Evolutionary conservation across 345 rosid species (phyloP).

Genomic region (Eucalyptus regnans): DNA sequence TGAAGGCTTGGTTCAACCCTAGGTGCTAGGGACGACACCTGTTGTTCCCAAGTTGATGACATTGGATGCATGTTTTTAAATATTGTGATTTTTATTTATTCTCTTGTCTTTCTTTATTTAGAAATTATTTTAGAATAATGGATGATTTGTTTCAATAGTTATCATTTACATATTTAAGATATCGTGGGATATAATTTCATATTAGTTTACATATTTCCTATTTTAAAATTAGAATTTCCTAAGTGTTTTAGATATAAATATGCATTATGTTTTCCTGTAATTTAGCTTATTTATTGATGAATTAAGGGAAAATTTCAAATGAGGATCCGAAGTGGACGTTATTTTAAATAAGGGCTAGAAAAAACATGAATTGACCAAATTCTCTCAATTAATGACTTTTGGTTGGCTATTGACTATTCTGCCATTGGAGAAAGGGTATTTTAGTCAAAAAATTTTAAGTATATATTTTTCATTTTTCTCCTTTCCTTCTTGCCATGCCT

Average conservation of each 20-base stretch:
- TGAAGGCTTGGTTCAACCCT: not conserved
- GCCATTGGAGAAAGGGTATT: too few species aligned
- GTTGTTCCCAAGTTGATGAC: not conserved
- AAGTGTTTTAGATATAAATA: not conserved
- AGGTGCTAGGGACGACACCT: not conserved
- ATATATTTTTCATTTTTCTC: too few species aligned
- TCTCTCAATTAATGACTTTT: too few species aligned
- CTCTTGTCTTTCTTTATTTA: not conserved
- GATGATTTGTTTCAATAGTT: not conserved
- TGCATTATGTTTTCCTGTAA: not conserved
- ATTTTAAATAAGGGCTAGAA: too few species aligned
- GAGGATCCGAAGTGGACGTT: accelerated
- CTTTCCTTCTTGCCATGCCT: too few species aligned
- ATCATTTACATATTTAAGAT: not conserved
- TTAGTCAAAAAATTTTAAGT: too few species aligned
- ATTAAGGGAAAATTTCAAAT: too few species aligned
- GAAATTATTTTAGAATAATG: not conserved
- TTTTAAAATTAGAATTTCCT: not conserved
- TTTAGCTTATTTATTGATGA: too few species aligned
- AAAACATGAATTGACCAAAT: too few species aligned
- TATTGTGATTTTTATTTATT: not conserved
- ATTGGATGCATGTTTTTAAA: not conserved
- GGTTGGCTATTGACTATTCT: accelerated
- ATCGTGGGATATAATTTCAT: not conserved
- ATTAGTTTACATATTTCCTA: not conserved